Conservation (phyloP, 495 filamentous ascomycete species). For the Rhypophila decipiens region DNA sequence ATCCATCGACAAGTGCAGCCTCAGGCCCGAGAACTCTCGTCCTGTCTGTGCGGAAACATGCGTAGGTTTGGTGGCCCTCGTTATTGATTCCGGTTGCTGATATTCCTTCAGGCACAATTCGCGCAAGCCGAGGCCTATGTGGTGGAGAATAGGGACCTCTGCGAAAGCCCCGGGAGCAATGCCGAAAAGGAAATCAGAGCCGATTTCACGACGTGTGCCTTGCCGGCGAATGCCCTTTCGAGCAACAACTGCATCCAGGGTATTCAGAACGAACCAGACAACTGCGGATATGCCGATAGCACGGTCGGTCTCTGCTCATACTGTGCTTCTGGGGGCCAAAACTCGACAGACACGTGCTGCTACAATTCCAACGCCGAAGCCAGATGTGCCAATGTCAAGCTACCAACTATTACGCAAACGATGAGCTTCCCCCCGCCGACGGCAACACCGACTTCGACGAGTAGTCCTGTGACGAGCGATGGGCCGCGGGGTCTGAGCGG, state of each 20-base stretch:
- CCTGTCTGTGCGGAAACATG: constrained; percentile 91
- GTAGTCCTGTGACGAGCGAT: constrained; percentile 33
- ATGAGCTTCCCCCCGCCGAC: constrained; percentile 57
- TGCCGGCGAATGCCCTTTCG: constrained; percentile 69
- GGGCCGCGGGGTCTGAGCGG: constrained; percentile 56
- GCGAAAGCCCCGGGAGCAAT: constrained; percentile 53
- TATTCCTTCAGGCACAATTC: constrained; percentile 57
- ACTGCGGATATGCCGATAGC: constrained; percentile 84
- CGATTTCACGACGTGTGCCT: constrained; percentile 84
- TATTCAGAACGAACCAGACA: constrained; percentile 69
- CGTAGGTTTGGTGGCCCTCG: constrained; percentile 37
- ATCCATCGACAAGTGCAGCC: constrained; percentile 64
- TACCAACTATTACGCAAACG: constrained; percentile 68
- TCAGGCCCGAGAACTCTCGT: constrained; percentile 54
- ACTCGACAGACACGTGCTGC: constrained; percentile 94
- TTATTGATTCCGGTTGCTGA: constrained; percentile 18
- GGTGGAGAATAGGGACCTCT: constrained; percentile 65
- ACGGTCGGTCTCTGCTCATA: constrained; percentile 80
- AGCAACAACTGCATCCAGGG: constrained; percentile 68
- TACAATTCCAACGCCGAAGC: constrained; percentile 65
- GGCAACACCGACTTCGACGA: constrained; percentile 36
- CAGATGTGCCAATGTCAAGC: constrained; percentile 63
- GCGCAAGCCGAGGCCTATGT: constrained; percentile 85
- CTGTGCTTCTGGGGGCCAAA: constrained; percentile 73
- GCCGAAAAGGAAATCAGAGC: constrained; percentile 76